Conservation (phyloP, 345 rosid genomes). For the Eucalyptus melliodora region DNA sequence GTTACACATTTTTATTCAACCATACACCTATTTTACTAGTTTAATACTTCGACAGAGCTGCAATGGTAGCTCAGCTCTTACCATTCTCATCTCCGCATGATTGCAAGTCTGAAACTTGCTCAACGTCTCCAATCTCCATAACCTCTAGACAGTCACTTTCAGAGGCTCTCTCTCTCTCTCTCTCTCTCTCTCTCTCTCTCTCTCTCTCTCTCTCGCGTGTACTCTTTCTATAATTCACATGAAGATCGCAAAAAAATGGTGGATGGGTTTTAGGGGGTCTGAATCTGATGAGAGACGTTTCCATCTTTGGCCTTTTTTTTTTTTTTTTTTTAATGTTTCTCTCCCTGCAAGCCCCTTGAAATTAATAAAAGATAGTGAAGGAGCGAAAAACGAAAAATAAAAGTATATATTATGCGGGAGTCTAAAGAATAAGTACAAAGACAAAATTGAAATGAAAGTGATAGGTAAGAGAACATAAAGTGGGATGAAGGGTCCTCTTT, state of each 20-base stretch:
- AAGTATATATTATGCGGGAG: background rate
- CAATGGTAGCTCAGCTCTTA: background rate
- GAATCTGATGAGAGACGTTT: background rate
- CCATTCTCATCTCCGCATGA: background rate
- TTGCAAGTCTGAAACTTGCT: background rate
- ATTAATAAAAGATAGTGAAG: background rate
- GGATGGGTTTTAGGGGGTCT: background rate
- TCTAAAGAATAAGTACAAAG: background rate
- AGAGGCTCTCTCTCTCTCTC: background rate
- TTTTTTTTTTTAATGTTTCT: background rate
- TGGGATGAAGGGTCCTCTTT: background rate
- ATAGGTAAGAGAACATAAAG: background rate
- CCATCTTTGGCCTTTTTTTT: background rate
- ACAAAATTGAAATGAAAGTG: background rate
- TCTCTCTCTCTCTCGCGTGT: background rate
- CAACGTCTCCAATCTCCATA: background rate
- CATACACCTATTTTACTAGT: background rate
- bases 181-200: background rate
- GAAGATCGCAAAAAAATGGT: background rate
- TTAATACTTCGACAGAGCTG: background rate
- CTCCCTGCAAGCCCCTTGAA: background rate
- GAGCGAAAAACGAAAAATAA: background rate
- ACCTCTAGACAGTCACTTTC: background rate
- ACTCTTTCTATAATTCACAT: background rate
- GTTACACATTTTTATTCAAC: background rate